Percentiles rank a stretch among this genome's conserved stretches.
phyloP scores from a whole-genome alignment of 2,329 filamentous ascomycete genomes.

The Zopfia rhizophila region DNA sequence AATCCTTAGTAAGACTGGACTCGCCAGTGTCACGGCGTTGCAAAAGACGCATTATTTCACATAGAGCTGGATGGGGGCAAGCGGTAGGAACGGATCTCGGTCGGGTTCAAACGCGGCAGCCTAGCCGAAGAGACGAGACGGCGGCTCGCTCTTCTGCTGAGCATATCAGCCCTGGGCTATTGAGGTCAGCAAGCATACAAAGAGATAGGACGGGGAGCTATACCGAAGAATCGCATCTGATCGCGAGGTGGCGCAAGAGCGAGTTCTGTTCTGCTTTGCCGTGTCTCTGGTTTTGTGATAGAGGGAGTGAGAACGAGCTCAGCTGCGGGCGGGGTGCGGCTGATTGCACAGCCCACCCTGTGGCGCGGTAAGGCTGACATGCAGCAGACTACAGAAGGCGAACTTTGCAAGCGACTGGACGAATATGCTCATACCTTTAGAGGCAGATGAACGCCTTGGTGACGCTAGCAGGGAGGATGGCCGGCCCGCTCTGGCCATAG shows the following conservation, averaged over 20 bases:
- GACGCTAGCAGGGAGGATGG: slow-evolving; percentile 15
- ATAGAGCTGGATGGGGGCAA: background rate
- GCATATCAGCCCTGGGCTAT: slow-evolving; percentile 11
- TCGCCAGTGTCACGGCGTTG: slow-evolving; percentile 2
- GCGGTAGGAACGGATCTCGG: background rate
- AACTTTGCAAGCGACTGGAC: slow-evolving; percentile 20
- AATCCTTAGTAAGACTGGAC: slow-evolving; percentile 5
- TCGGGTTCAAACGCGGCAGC: background rate
- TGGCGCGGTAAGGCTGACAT: slow-evolving; percentile 20
- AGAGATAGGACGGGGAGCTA: slow-evolving; percentile 14
- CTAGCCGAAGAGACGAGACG: background rate
- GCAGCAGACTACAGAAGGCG: slow-evolving; percentile 15
- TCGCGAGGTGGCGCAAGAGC: slow-evolving; percentile 15
- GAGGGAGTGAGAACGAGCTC: slow-evolving; percentile 14
- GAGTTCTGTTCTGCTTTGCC: background rate
- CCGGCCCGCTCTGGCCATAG: slow-evolving; percentile 9
- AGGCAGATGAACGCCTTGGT: slow-evolving; percentile 21
- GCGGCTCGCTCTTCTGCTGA: slow-evolving; percentile 13
- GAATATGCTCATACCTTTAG: slow-evolving; percentile 20
- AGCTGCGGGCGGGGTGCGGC: slow-evolving; percentile 15
- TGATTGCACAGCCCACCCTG: slow-evolving; percentile 18
- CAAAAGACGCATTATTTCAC: slow-evolving; percentile 17
- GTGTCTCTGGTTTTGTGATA: background rate
- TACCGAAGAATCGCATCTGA: slow-evolving; percentile 16
- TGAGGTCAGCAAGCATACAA: slow-evolving; percentile 17